Conservation (phyloP, 2,329 filamentous ascomycete genomes). For the Penicillium sp. region DNA sequence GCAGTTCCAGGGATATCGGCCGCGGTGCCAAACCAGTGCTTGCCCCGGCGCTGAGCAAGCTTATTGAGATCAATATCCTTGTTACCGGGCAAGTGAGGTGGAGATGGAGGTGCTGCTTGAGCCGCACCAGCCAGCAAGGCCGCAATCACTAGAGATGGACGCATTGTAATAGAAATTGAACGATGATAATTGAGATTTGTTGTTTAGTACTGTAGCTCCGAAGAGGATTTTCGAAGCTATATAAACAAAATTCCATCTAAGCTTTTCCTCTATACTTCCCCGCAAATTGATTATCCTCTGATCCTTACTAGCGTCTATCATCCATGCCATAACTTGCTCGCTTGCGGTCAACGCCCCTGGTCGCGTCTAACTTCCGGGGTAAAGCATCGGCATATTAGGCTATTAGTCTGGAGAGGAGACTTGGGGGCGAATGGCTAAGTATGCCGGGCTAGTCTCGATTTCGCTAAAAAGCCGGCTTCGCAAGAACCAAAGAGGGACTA, state of each 20-base stretch:
- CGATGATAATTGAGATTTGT: neutral
- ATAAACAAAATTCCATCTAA: neutral
- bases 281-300: neutral
- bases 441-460: neutral
- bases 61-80: slow-evolving; percentile 50
- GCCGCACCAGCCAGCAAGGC: slow-evolving; percentile 2
- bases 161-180: neutral
- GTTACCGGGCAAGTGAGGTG: neutral
- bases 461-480: neutral
- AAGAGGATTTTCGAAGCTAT: neutral
- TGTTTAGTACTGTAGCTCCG: neutral
- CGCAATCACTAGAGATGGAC: neutral
- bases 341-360: neutral
- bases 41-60: slow-evolving; percentile 58
- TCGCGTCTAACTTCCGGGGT: neutral
- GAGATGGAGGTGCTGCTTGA: neutral
- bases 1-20: slow-evolving; percentile 54
- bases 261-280: neutral
- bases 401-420: neutral
- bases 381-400: neutral
- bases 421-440: neutral
- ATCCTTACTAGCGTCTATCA: neutral
- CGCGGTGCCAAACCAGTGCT: slow-evolving; percentile 59
- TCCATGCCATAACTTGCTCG: neutral
- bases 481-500: neutral